phyloP scores from a whole-genome alignment of 2,329 filamentous ascomycete genomes.

The Aspergillus sp. region DNA sequence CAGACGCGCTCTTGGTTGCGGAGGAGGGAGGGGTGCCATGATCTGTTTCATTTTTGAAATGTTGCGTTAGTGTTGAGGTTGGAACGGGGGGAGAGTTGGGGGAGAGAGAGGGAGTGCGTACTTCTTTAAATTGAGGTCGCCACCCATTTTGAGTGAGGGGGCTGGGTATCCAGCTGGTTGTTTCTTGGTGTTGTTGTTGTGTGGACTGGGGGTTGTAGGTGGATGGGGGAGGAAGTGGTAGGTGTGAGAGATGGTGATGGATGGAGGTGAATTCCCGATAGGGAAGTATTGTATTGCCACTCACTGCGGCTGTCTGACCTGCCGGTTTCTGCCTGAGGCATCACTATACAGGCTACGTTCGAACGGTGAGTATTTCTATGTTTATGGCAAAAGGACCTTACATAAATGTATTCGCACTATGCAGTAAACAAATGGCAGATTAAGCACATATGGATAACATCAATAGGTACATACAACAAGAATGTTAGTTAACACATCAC shows the following conservation, averaged over 20 bases:
- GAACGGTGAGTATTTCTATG: too few species aligned
- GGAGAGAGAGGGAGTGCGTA: slow-evolving; percentile 33
- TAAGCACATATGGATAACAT: slow-evolving; percentile 8
- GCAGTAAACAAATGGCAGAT: neutral
- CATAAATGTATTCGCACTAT: too few species aligned
- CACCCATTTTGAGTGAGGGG: slow-evolving; percentile 68
- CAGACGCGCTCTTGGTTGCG: slow-evolving; percentile 90
- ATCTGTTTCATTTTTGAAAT: slow-evolving; percentile 45
- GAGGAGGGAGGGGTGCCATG: slow-evolving; percentile 89
- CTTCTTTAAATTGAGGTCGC: slow-evolving; percentile 93
- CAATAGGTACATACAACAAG: slow-evolving; percentile 25
- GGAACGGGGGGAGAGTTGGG: too few species aligned
- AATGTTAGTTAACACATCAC: slow-evolving; percentile 18
- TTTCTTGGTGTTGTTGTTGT: neutral
- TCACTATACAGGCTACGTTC: neutral
- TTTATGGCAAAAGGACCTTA: too few species aligned
- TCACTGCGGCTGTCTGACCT: slow-evolving; percentile 9
- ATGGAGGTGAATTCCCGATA: slow-evolving; percentile 7
- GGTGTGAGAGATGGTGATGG: neutral
- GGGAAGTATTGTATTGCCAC: slow-evolving; percentile 8
- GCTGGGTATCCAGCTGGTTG: neutral
- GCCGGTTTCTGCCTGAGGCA: slow-evolving; percentile 11
- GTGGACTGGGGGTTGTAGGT: neutral
- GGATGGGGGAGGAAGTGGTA: neutral
- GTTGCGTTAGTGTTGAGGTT: neutral